These are phyloP conservation scores for Aleurites moluccanus DNA, from an alignment of 441 rosid genomes.

Conservation along the genomic window DNA sequence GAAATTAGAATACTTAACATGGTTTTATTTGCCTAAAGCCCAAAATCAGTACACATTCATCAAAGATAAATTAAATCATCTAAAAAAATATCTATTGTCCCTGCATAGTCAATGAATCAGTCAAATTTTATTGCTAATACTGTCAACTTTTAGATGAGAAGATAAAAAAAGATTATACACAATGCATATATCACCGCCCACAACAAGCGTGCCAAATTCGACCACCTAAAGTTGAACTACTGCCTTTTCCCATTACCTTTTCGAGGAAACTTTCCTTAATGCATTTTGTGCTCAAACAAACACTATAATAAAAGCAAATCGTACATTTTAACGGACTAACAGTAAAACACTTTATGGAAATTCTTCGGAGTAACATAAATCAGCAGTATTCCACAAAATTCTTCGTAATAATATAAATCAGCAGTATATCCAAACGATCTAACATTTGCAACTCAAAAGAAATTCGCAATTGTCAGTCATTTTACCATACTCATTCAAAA, in stretches of 20 bases:
- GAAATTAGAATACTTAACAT: neutral
- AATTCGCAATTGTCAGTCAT: neutral
- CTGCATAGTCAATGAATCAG: neutral
- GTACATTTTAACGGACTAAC: too few relatives aligned
- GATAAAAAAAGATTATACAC: neutral
- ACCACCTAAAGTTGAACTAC: neutral
- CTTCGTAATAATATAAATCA: too few relatives aligned
- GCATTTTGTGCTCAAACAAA: neutral
- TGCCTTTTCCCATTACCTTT: neutral
- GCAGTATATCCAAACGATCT: neutral
- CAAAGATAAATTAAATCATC: neutral
- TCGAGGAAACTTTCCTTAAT: too few relatives aligned
- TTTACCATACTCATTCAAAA: neutral
- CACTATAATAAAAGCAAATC: neutral
- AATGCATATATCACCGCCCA: neutral
- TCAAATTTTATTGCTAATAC: slow-evolving; percentile 3
- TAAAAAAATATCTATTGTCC: neutral
- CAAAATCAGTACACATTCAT: neutral
- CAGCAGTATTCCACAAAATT: too few relatives aligned
- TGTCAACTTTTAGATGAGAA: neutral
- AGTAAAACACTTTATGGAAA: neutral
- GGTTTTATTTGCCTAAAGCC: neutral
- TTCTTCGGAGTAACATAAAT: neutral
- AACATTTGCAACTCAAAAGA: neutral
- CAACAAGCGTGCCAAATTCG: neutral